Evolutionary conservation across 2,329 filamentous ascomycete genomes (phyloP), one percentile per base, ranked within the genome.

Genomic region (Peltaster fructicola): DNA sequence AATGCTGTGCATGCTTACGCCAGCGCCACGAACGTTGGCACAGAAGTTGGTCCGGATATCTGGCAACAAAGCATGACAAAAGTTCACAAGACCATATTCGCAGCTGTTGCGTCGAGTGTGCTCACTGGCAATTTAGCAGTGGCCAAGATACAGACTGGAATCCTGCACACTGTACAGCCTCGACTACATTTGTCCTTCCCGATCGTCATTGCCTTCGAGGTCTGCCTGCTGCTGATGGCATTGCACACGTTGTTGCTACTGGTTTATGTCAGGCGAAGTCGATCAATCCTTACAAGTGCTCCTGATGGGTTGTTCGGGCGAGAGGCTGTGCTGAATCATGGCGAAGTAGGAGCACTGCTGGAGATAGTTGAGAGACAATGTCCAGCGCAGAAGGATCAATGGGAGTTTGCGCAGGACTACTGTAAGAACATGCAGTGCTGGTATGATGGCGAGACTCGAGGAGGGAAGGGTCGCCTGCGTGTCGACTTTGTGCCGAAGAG

Each of bases 1-100:
- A 20, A 20, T 20, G 17, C 17, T 20, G 17, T 20, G 9, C 17
- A 20, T 20, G 17, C 17, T 20, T 20, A 20, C 11, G 17, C 17
- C 17, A 20, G 17, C 11, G 11, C 17, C 17, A n/a, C 17, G 11
- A 20, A 11, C 11, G 17, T 3, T n/a, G 17, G 17, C 17, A 20
- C 17, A 11, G 17, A 6, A n/a, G n/a, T 20, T 11, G 6, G 17
- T 11, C 17, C 9, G 11, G n/a, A n/a, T n/a, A 11, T 11, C 17
- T 20, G 17, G 17, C 11, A 9, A n/a, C 9, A 20, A 9, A 20
- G 17, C 17, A 20, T 20, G 17, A 11, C 17, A 20, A 20, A 20
- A 11, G 17, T 20, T 20, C 11, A 20, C 17, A 20, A 20, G 17
- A 20, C 17, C n/a, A 20, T 20, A 20, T 20, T 20, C 11, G 17